Evolutionary conservation across 2,329 filamentous ascomycete genomes (phyloP), one percentile per base, ranked within the genome.

Genomic region (Fusarium sp.): DNA sequence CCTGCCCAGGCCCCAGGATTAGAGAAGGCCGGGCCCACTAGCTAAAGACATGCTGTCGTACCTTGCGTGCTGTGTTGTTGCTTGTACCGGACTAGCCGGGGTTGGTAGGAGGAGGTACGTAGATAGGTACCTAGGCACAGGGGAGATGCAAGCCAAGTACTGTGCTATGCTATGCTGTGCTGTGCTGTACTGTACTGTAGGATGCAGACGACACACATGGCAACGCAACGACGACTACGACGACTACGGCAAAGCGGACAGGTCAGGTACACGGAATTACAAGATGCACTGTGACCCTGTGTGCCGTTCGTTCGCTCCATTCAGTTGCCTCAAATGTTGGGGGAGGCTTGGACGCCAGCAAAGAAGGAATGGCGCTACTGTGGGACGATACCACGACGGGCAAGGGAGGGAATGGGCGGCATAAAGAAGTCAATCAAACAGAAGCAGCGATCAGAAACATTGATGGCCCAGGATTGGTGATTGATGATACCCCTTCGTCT

Each of bases 331-430:
- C 54, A 63, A 69, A 70, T 67, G 60, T 63, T 57, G 44, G 53
- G 56, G 67, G 65, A 70, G 69, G 69, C 68, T 71, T 70, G 66
- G 50, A 47, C 60, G 72, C 69, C 55, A 53, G 59, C 56, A 51
- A 63, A 56, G 72, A 57, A 48, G 69, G 69, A 70, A 74, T 78
- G 76, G 75, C 76, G 76, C 73, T 78, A 77, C 71, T 32, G 66
- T 78, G 76, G 73, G 64, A 66, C 75, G 76, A 78, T 78, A 63
- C 72, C 68, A 69, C 63, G 70, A 72, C 62, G 54, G 66, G 59
- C 62, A 70, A 75, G 65, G 65, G 66, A 69, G 66, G 36, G 47
- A 39, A 62, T 63, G 64, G 71, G 71, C 44, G 57, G 72, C 70
- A 78, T 78, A 60, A 76, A 67, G 57, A 72, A 66, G 53, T 73